Evolutionary conservation across 2,329 filamentous ascomycete genomes (phyloP), one percentile per base, ranked within the genome.

Genomic region (Lizonia empirigonia): DNA sequence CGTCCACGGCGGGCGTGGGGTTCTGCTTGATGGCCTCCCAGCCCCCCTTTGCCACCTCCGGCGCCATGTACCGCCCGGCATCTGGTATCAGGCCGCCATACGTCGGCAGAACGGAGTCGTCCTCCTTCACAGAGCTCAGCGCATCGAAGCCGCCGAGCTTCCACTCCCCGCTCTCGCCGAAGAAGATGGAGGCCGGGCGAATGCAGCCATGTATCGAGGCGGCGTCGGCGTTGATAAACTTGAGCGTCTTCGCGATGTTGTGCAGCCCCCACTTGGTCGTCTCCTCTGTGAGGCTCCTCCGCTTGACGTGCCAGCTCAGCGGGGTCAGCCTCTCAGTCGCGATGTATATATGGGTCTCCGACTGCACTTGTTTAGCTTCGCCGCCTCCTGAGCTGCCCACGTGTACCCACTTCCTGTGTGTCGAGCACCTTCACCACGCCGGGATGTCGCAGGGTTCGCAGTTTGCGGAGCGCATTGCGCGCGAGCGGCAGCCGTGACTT

Each of bases 261-360:
- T 91, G 89, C 32, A 99, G 76, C 0, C 94, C 94, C 94, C 94
- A 99, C 84, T 97, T 99, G 38, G 94, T 85, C 1, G 93, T 97
- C 77, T 97, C 94, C 32, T 91, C 87, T 53, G 86, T 91, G 55
- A 97, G 74, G 69, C 90, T 94, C 77, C 90, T 92, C 62, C 93
- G 82, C 77, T 89, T 91, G 37, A 95, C 87, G 66, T 95, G 87
- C 94, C 94, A 97, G 62, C 87, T 85, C 44, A 99, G 77, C 3
- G 94, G 94, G 10, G 87, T 86, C 8, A 99, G 79, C 59, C 92
- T 85, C 77, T 99, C 94, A 19, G 92, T 97, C 49, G 94, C 91
- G 71, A 99, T 91, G 72, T 97, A 97, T 57, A 99, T 94, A 70
- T 94, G 93, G 20, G 89, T 85, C 60, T 99, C 94, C 67, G 92